Conservation (phyloP, 345 rosid genomes). For the Ceriops zippeliana region DNA sequence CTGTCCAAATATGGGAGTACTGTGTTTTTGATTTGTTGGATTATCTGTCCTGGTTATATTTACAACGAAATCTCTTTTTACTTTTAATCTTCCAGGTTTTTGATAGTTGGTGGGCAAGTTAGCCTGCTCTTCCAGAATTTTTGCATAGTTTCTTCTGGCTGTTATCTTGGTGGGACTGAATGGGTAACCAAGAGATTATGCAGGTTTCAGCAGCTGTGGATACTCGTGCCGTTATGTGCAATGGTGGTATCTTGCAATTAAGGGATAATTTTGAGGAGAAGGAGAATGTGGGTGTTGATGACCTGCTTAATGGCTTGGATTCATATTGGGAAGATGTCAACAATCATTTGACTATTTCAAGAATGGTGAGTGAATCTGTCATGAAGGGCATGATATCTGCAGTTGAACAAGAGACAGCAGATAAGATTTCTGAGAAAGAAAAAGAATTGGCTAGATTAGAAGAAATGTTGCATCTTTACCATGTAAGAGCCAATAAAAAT, state of each 20-base stretch:
- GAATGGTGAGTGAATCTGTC: constrained; percentile 76
- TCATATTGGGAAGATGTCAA: constrained; percentile 55
- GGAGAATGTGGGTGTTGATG: constrained; percentile 39
- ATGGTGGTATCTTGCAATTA: constrained; percentile 8
- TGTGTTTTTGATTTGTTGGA: neutral
- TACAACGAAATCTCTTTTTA: too few relatives aligned
- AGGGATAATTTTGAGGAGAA: constrained; percentile 30
- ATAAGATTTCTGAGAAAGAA: constrained; percentile 60
- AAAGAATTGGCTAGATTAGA: constrained; percentile 51
- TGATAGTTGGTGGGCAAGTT: constrained; percentile 4
- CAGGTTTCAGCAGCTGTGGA: constrained; percentile 27
- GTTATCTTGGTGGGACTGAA: constrained; percentile 17
- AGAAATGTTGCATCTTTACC: constrained; percentile 36
- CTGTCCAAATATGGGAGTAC: neutral
- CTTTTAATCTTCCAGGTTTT: constrained; percentile 7
- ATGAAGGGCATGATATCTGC: constrained; percentile 55
- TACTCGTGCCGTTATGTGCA: constrained; percentile 11
- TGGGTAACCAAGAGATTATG: constrained; percentile 28
- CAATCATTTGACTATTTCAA: constrained; percentile 57
- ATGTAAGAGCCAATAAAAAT: constrained; percentile 25
- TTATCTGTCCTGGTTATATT: neutral
- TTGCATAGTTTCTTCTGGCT: constrained; percentile 2
- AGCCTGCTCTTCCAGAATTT: constrained; percentile 1
- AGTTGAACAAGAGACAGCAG: constrained; percentile 60
- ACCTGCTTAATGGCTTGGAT: constrained; percentile 55